Evolutionary conservation across 345 rosid species (phyloP).

Genomic region (Sisymbrium altissimum): DNA sequence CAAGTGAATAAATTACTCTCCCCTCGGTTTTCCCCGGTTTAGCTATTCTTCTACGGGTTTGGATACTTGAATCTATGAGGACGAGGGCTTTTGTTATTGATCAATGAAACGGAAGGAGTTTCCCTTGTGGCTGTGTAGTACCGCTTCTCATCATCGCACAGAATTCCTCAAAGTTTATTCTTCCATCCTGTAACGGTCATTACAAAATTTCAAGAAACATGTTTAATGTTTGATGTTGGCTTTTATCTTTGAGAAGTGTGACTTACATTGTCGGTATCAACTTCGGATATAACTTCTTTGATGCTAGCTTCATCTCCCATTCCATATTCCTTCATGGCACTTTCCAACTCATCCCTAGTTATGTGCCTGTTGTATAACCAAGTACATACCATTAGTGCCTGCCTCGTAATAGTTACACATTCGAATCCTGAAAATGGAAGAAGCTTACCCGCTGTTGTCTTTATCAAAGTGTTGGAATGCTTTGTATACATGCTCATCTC

Average conservation of each 20-base stretch:
- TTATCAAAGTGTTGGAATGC: conserved; percentile 83
- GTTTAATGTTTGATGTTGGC: background rate
- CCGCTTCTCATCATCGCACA: conserved; percentile 95
- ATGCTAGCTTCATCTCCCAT: conserved; percentile 83
- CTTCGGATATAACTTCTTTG: conserved; percentile 77
- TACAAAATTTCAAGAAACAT: background rate
- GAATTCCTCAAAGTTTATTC: conserved; percentile 85
- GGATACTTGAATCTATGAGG: background rate
- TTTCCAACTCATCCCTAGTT: conserved; percentile 82
- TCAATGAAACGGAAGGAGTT: conserved; percentile 38
- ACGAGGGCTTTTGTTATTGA: background rate
- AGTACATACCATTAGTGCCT: background rate
- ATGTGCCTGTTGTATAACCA: conserved; percentile 43
- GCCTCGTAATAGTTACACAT: background rate
- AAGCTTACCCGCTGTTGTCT: conserved; percentile 68
- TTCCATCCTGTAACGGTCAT: conserved; percentile 59
- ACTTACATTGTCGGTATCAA: conserved; percentile 87
- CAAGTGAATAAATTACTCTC: conserved; percentile 8
- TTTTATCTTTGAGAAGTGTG: background rate
- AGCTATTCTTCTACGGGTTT: background rate
- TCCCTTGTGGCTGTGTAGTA: conserved; percentile 43
- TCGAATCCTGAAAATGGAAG: background rate
- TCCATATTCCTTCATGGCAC: conserved; percentile 86
- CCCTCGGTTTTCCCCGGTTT: conserved; percentile 1
- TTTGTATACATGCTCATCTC: conserved; percentile 70